Base-by-base conservation (phyloP, 2,329 filamentous ascomycete species). In the Colletotrichum sublineola region DNA sequence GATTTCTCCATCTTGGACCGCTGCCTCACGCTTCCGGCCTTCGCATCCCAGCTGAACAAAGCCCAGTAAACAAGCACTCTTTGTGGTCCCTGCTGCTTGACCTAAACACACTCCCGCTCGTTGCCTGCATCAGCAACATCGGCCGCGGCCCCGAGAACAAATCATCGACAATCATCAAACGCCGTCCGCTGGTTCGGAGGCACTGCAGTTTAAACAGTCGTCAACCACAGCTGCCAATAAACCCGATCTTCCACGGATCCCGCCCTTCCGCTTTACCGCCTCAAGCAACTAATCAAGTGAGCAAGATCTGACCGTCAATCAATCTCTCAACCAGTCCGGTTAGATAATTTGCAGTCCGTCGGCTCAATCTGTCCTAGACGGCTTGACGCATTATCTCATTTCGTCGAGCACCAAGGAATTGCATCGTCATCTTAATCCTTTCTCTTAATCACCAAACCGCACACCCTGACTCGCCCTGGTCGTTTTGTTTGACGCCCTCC, bases 401-500 rank as follows among this genome's bases (percentile, higher is more conserved):
- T 53, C 42, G 60, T 50, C 44, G 44, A 52, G 31, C 33, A 62
- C 60, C 20, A 62, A 29, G 44, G 50, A 63, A 58, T 69, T 53
- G 42, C 52, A 50, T 46, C 65, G 57, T 20, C 58, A 60, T 56
- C 58, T 60, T 64, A 24, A 63, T 46, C 33, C 29, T 36, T 42
- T 40, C 58, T 18, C 60, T 40, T 12, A 56, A 56, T 48, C 69
- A 44, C 46, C 57, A 38, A 38, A 24, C 31, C 60, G 33, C 36
- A 38, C 46, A 40, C 50, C 63, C 67, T 67, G 71, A 73, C 71
- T 73, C 71, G 67, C 62, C 67, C 61, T 46, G 55, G 40, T 71
- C 62, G 57, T 57, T 71, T 71, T 67, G 71, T 58, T 67, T 73
- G 71, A 73, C 71, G 67, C 67, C 67, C 67, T 61, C 56, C 48